Evolutionary conservation across 768 basidiomycete genomes (phyloP).

Genomic region (Calocybe gangraenosa): DNA sequence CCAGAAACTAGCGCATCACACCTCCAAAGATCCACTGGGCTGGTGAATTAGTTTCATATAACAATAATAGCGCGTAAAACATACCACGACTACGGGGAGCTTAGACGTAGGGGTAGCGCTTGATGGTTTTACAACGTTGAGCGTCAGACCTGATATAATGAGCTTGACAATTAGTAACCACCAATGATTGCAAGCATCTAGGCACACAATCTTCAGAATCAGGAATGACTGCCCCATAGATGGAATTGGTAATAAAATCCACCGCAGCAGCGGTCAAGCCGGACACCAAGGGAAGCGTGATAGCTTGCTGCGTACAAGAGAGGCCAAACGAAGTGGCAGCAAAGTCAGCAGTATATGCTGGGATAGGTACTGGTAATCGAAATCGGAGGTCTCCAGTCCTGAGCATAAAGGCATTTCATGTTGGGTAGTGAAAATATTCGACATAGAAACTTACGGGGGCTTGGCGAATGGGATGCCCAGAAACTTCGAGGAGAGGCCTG

Average conservation of each 20-base stretch:
- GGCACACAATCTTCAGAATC: slow-evolving; percentile 41
- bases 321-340: slow-evolving; percentile 37
- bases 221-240: slow-evolving; percentile 23
- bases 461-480: slow-evolving; percentile 48
- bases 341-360: slow-evolving; percentile 32
- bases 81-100: slow-evolving; percentile 39
- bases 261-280: slow-evolving; percentile 25
- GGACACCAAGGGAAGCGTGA: slow-evolving; percentile 26
- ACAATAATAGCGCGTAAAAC: neutral
- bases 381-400: slow-evolving; percentile 38
- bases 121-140: slow-evolving; percentile 39
- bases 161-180: too few relatives aligned
- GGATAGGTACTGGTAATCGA: slow-evolving; percentile 33
- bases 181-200: slow-evolving; percentile 10
- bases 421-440: neutral
- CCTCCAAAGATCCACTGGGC: slow-evolving; percentile 32
- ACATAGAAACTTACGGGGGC: slow-evolving; percentile 39
- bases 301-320: slow-evolving; percentile 43
- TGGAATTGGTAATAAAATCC: slow-evolving; percentile 24
- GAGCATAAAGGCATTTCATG: neutral
- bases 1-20: slow-evolving; percentile 1
- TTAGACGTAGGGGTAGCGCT: slow-evolving; percentile 26
- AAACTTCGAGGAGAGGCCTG: slow-evolving; percentile 33
- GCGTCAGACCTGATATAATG: slow-evolving; percentile 28
- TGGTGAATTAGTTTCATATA: neutral